Conservation (phyloP, 202 grass and related monocot genomes). For the Eragrostis tef region DNA sequence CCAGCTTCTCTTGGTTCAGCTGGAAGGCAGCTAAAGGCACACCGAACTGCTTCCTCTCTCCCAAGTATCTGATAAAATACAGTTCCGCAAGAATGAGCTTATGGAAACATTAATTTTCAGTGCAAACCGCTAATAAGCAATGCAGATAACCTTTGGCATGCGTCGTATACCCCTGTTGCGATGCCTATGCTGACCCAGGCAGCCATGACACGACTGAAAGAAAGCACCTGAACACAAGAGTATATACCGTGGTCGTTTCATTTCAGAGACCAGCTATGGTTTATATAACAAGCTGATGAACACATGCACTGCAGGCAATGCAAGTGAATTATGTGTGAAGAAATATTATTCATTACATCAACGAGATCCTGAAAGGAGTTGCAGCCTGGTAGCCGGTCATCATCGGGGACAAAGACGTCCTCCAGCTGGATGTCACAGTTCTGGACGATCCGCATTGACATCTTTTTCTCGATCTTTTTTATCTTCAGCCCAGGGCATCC, state of each 20-base stretch:
- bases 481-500: conserved; percentile 49
- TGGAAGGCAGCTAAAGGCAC: conserved; percentile 59
- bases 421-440: conserved; percentile 62
- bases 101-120: no score
- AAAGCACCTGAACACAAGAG: no score
- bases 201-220: no score
- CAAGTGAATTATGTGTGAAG: no score
- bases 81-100: background rate
- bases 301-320: no score
- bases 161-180: no score
- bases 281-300: no score
- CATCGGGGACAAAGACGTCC: conserved; percentile 59
- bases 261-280: no score
- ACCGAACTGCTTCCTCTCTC: conserved; percentile 66
- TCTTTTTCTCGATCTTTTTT: conserved; percentile 64
- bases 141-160: no score
- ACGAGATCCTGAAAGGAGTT: conserved; percentile 53
- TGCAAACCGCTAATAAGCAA: no score
- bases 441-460: conserved; percentile 61
- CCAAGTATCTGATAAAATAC: conserved; percentile 49
- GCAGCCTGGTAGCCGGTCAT: conserved; percentile 46
- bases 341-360: conserved; percentile 8
- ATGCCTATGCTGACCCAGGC: no score
- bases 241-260: no score
- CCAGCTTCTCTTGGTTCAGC: conserved; percentile 67